Percentiles rank a stretch among this genome's conserved stretches.
These are phyloP conservation scores for Epipyxis sp. DNA, from an alignment of 108 stramenopile species.

Conservation along the genomic window DNA sequence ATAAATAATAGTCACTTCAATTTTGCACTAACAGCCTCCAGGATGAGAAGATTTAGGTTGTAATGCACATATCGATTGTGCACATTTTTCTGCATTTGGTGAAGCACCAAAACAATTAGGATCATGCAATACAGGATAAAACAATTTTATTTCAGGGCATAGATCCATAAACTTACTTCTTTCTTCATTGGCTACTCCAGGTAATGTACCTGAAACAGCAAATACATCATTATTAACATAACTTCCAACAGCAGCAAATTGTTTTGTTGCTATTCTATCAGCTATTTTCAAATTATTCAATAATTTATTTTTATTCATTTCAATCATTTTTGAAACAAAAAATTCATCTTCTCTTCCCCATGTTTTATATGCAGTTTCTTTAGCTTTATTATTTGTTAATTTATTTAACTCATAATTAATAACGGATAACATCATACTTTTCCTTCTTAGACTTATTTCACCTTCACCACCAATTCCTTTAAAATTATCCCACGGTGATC, in stretches of 20 bases:
- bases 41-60: not conserved
- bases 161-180: not conserved
- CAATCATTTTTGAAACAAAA: constrained; percentile 22
- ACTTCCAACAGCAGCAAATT: not conserved
- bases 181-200: not conserved
- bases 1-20: no score
- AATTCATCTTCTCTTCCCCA: constrained; percentile 29
- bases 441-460: not conserved
- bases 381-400: not conserved
- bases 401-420: constrained; percentile 3
- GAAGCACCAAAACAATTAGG: constrained; percentile 31
- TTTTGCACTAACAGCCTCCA: constrained; percentile 20
- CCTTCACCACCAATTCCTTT: constrained; percentile 20
- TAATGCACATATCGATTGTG: constrained; percentile 6
- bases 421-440: not conserved
- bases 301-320: not conserved
- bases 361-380: constrained; percentile 11
- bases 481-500: constrained; percentile 10
- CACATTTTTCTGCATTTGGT: constrained; percentile 2
- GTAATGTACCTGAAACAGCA: not conserved
- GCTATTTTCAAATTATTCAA: not conserved
- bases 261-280: not conserved
- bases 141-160: constrained; percentile 28
- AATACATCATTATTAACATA: not conserved
- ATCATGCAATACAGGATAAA: constrained; percentile 20